These are phyloP conservation scores for Nothomitra cinnamomea DNA, from an alignment of 2,329 filamentous ascomycete species.

Conservation along the genomic window DNA sequence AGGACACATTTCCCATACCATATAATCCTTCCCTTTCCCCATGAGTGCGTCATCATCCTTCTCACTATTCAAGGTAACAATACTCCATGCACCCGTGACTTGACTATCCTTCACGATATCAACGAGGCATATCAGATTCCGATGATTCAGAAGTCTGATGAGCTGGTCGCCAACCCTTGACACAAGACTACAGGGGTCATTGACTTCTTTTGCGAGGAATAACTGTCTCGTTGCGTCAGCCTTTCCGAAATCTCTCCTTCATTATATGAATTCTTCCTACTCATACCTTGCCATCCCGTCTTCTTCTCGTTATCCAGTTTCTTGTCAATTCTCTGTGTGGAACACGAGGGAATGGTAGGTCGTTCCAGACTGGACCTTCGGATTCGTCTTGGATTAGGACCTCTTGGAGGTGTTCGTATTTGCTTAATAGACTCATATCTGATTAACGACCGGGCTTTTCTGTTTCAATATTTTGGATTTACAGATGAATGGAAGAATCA, in stretches of 20 bases:
- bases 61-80: no score
- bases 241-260: neutral
- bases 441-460: no score
- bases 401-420: slow-evolving; percentile 5
- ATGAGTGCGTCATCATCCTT: no score
- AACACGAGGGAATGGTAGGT: neutral
- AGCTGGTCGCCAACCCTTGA: slow-evolving; percentile 2
- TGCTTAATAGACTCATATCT: neutral
- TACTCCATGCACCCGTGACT: neutral
- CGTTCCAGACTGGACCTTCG: neutral
- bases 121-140: slow-evolving; percentile 3
- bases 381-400: neutral
- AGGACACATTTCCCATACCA: slow-evolving; percentile 5
- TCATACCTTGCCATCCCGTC: slow-evolving; percentile 4
- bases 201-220: slow-evolving; percentile 2
- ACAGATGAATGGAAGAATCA: no score
- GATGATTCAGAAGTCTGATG: slow-evolving; percentile 2
- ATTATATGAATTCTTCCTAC: neutral
- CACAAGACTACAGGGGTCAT: neutral
- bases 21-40: slow-evolving; percentile 3
- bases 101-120: slow-evolving; percentile 4
- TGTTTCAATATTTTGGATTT: no score
- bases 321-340: no score
- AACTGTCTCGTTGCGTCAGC: neutral
- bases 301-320: slow-evolving; percentile 4